Conservation (phyloP, 2,329 filamentous ascomycete genomes). For the Fonsecaea nubica region DNA sequence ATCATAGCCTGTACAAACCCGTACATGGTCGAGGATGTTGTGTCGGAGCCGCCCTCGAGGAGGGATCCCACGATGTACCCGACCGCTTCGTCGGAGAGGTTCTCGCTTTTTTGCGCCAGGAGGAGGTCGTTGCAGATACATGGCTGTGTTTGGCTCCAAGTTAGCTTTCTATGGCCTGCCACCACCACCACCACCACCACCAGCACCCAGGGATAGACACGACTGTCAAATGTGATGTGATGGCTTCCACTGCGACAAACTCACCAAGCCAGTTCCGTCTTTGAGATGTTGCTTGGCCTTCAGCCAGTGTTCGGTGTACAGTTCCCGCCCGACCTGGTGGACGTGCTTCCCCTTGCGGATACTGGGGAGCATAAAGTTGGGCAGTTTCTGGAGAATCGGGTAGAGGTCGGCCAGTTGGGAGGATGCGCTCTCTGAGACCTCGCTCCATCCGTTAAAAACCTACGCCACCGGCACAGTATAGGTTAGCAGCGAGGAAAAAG, state of each 20-base stretch:
- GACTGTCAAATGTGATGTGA: too few species aligned
- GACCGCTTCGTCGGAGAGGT: slow-evolving; percentile 34
- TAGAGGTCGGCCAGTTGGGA: slow-evolving; percentile 34
- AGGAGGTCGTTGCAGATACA: slow-evolving; percentile 36
- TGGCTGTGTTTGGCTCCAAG: slow-evolving; percentile 12
- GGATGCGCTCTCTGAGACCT: slow-evolving; percentile 23
- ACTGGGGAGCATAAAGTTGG: slow-evolving; percentile 30
- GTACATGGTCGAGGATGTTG: slow-evolving; percentile 51
- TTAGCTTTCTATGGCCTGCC: not conserved
- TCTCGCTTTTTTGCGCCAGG: slow-evolving; percentile 28
- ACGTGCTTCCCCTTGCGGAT: slow-evolving; percentile 25
- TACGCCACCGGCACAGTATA: not conserved
- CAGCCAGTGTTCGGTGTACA: slow-evolving; percentile 33
- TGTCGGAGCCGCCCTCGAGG: slow-evolving; percentile 54
- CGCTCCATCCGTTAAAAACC: slow-evolving; percentile 30
- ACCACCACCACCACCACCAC: too few species aligned
- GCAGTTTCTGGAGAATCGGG: slow-evolving; percentile 33
- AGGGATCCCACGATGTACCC: slow-evolving; percentile 47
- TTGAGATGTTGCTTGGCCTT: slow-evolving; percentile 25
- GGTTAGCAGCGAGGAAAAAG: too few species aligned
- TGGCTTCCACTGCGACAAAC: not conserved
- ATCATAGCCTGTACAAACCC: slow-evolving; percentile 59
- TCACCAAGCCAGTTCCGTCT: slow-evolving; percentile 25
- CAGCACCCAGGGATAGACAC: too few species aligned
- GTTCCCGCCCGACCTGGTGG: slow-evolving; percentile 28